Evolutionary conservation across 352 stramenopile species (phyloP).

Genomic region (Globisporangium apiculatum): DNA sequence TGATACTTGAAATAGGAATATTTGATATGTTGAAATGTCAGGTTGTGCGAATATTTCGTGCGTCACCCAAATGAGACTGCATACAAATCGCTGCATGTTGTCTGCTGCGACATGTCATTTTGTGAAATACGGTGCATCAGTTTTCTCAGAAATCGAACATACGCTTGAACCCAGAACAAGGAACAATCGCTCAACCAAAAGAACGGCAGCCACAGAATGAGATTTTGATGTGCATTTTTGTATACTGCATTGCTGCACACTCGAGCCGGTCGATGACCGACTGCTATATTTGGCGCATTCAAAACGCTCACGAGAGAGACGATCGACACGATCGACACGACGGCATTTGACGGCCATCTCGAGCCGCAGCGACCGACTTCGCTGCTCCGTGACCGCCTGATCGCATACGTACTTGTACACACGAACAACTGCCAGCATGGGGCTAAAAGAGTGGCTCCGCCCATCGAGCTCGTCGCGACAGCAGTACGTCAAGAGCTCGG

Average conservation of each 20-base stretch:
- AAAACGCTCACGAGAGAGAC: not conserved
- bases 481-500: slow-evolving; percentile 2
- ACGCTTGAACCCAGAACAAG: not conserved
- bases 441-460: slow-evolving; percentile 58
- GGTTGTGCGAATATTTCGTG: not conserved
- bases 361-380: not conserved
- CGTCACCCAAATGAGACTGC: too few species aligned
- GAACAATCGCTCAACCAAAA: too few species aligned
- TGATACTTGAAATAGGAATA: too few species aligned
- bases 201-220: not conserved
- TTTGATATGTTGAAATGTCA: too few species aligned
- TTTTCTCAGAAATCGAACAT: not conserved
- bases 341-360: not conserved
- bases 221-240: not conserved
- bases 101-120: not conserved
- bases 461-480: slow-evolving; percentile 18
- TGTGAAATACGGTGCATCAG: not conserved
- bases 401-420: not conserved
- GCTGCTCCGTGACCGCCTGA: not conserved
- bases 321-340: not conserved
- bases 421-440: slow-evolving; percentile 20
- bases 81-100: not conserved
- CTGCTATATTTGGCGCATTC: too few species aligned
- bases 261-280: too few species aligned
- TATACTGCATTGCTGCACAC: not conserved